Evolutionary conservation across 768 basidiomycete genomes (phyloP), one percentile per base, ranked within the genome.

Genomic region (Amanita rubescens): DNA sequence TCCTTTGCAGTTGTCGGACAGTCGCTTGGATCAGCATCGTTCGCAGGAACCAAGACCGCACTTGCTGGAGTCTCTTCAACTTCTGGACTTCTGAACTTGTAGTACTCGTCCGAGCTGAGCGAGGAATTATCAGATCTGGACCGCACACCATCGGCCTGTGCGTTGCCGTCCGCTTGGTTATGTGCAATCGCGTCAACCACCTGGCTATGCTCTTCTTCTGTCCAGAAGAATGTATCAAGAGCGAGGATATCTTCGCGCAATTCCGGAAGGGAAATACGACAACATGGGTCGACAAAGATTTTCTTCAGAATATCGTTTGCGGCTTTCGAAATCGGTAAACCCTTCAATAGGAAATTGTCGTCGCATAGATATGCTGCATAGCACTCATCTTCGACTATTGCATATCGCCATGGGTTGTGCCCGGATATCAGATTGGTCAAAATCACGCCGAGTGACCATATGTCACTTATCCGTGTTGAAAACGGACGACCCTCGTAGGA

Each of bases 391-490:
- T 68, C 75, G 56, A 72, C 73, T 59, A 74, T 79, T 3, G 90
- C 88, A 59, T 79, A 76, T 49, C 77, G 73, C 92, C 91, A 94
- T 10, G 88, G 87, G 59, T 83, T 84, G 22, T 85, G 78, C 15
- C 84, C 84, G 51, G 84, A 84, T 44, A 87, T 81, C 70, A 95
- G 79, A 67, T 91, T 94, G 59, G 86, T 76, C 51, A 95, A 76
- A 57, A 95, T 87, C 57, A 95, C 77, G 17, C 85, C 87, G 20
- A 88, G 66, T 7, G 86, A 75, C 87, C 87, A 88, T 55, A 87
- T 75, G 58, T 88, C 85, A 74, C 78, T 85, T 51, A 78, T 71
- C 10, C 74, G 70, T 48, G 84, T 81, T 27, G 80, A 80, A 69
- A 88, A 76, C 56, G 27, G 27, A 30, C 66, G 61, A 63, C 75